Percentiles rank a stretch among this genome's conserved stretches.
These are phyloP conservation scores for Peribolospora baueri DNA, from an alignment of 768 basidiomycete genomes.

Conservation along the genomic window DNA sequence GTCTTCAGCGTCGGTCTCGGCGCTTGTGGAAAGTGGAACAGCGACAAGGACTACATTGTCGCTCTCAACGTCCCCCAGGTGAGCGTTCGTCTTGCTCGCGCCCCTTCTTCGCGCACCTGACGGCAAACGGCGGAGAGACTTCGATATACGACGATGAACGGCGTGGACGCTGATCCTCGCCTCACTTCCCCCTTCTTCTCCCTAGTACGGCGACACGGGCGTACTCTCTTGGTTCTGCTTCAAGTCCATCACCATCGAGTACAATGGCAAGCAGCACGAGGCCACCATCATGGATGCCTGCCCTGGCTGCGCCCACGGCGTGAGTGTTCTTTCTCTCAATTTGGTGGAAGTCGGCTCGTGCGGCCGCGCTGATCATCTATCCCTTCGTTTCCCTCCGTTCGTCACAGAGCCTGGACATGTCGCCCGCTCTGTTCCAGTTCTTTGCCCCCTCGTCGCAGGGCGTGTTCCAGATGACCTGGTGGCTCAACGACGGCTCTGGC, in stretches of 20 bases:
- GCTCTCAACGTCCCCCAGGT: too few species aligned
- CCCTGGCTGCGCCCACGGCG: not conserved
- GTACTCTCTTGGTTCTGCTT: slow-evolving; percentile 19
- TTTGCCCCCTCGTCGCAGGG: slow-evolving; percentile 22
- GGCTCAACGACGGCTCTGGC: slow-evolving; percentile 8
- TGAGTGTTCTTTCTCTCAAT: slow-evolving; percentile 2
- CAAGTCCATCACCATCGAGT: slow-evolving; percentile 25
- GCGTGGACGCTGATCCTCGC: too few species aligned
- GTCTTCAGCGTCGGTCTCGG: slow-evolving; percentile 6
- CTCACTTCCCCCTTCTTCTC: too few species aligned
- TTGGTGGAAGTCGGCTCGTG: slow-evolving; percentile 21
- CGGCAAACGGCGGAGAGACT: too few species aligned
- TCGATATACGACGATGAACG: too few species aligned
- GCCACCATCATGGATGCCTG: not conserved
- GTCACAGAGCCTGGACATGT: slow-evolving; percentile 24
- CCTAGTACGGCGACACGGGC: slow-evolving; percentile 9
- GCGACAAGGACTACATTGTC: not conserved
- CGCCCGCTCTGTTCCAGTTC: slow-evolving; percentile 25
- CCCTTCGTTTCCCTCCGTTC: too few species aligned
- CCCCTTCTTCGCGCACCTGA: too few species aligned
- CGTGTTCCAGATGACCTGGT: slow-evolving; percentile 25
- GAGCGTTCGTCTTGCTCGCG: too few species aligned
- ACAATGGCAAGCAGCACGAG: slow-evolving; percentile 19
- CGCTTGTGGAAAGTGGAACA: slow-evolving; percentile 4
- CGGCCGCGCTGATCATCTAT: not conserved